These are phyloP conservation scores for Sordariomycetes sp. DNA, from an alignment of 2,329 filamentous ascomycete species.

Conservation along the genomic window DNA sequence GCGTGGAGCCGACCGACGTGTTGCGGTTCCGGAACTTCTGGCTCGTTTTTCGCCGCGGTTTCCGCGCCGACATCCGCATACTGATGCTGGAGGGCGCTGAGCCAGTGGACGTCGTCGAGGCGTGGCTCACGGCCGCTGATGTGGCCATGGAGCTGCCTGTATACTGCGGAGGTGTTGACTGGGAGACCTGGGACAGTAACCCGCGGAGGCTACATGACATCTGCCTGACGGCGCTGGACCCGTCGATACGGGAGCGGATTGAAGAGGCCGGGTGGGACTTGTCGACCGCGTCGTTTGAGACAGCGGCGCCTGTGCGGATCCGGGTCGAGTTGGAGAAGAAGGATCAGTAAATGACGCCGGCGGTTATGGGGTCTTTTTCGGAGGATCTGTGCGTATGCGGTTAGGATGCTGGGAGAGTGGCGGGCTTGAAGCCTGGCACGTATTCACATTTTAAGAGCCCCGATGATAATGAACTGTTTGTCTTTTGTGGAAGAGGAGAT, in stretches of 20 bases:
- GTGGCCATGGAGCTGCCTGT: constrained; percentile 17
- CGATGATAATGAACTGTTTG: not conserved
- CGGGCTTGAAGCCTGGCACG: not conserved
- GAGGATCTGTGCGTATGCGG: not conserved
- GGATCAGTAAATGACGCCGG: not conserved
- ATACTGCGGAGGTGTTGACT: constrained; percentile 6
- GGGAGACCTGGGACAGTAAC: not conserved
- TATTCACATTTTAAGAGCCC: not conserved
- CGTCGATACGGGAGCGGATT: constrained; percentile 8
- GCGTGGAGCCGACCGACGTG: constrained; percentile 9
- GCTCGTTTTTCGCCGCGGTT: constrained; percentile 2
- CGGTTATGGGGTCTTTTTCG: not conserved
- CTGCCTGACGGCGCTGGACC: not conserved
- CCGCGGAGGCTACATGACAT: not conserved
- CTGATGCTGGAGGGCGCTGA: constrained; percentile 18
- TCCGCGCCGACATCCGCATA: constrained; percentile 14
- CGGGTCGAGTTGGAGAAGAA: constrained; percentile 1
- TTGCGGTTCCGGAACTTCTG: not conserved
- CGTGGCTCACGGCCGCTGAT: constrained; percentile 23
- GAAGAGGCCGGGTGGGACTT: constrained; percentile 19
- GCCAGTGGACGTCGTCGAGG: constrained; percentile 16
- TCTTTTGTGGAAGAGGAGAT: not conserved
- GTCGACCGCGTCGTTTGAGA: constrained; percentile 21
- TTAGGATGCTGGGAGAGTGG: not conserved
- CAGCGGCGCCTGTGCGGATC: constrained; percentile 19